Percentiles rank a stretch among this genome's conserved stretches.
Conservation (phyloP, 1,284 basidiomycete genomes). For the Moesziomyces sp. region DNA sequence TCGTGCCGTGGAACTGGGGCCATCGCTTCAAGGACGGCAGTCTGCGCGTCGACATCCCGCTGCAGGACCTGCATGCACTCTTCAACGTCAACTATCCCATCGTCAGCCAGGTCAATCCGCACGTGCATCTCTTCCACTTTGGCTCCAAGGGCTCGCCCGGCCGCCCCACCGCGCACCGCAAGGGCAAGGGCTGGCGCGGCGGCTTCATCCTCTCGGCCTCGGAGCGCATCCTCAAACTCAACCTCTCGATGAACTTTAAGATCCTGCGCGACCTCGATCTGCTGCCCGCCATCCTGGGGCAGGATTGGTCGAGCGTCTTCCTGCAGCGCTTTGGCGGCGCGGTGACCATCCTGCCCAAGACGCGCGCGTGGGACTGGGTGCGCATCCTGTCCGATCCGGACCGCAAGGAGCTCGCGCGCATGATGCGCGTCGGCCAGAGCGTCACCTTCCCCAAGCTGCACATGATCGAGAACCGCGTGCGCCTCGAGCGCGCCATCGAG, state of each 20-base stretch:
- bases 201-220: slow-evolving; percentile 81
- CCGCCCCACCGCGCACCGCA: slow-evolving; percentile 88
- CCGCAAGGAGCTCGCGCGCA: slow-evolving; percentile 55
- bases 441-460: slow-evolving; percentile 65
- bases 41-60: slow-evolving; percentile 84
- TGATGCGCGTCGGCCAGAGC: slow-evolving; percentile 58
- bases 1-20: slow-evolving; percentile 94
- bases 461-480: slow-evolving; percentile 65
- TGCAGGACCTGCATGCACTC: slow-evolving; percentile 81
- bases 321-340: slow-evolving; percentile 63
- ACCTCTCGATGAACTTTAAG: slow-evolving; percentile 65
- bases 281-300: slow-evolving; percentile 60
- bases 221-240: slow-evolving; percentile 66
- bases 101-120: slow-evolving; percentile 95
- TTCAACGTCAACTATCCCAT: slow-evolving; percentile 88
- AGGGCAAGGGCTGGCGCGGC: slow-evolving; percentile 81
- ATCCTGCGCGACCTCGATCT: slow-evolving; percentile 65
- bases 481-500: slow-evolving; percentile 63
- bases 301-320: slow-evolving; percentile 65
- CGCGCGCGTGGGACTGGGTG: slow-evolving; percentile 63
- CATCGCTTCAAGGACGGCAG: slow-evolving; percentile 67
- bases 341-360: slow-evolving; percentile 64
- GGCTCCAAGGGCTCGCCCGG: slow-evolving; percentile 92
- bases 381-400: slow-evolving; percentile 63
- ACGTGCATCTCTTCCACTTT: slow-evolving; percentile 98